Evolutionary conservation across 2,329 filamentous ascomycete genomes (phyloP).

Genomic region (Colletotrichum abscissum): DNA sequence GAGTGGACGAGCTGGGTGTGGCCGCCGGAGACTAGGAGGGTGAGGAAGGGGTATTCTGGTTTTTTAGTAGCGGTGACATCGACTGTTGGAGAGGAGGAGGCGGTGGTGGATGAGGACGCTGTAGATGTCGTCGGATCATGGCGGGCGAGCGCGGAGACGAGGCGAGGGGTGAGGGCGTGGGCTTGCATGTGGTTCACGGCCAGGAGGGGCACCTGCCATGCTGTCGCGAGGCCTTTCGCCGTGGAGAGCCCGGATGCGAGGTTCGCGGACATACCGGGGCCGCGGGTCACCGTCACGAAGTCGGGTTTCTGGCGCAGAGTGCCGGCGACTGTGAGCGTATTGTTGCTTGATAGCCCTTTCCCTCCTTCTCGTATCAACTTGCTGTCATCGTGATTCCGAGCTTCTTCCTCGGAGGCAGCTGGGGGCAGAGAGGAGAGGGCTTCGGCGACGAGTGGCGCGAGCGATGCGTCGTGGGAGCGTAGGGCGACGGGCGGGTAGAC

Average conservation of each 20-base stretch:
- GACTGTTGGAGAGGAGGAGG: not conserved
- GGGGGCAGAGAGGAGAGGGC: constrained; percentile 67
- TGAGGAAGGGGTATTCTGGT: constrained; percentile 85
- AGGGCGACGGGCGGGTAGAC: constrained; percentile 84
- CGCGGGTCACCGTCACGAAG: constrained; percentile 89
- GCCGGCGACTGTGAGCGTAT: constrained; percentile 32
- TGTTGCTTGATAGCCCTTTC: not conserved
- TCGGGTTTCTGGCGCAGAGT: constrained; percentile 68
- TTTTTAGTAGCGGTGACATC: constrained; percentile 6
- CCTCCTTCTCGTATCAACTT: not conserved
- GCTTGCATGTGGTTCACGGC: constrained; percentile 98
- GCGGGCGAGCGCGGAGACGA: constrained; percentile 72
- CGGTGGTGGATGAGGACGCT: not conserved
- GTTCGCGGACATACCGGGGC: constrained; percentile 87
- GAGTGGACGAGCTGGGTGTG: constrained; percentile 90
- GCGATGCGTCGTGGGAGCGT: constrained; percentile 77
- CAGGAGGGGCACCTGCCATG: constrained; percentile 84
- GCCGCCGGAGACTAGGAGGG: constrained; percentile 89
- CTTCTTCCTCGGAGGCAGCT: constrained; percentile 19
- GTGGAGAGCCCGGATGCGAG: constrained; percentile 82
- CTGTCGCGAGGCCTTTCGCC: constrained; percentile 87
- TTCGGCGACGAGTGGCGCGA: constrained; percentile 75
- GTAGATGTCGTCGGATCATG: not conserved
- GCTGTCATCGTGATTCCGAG: not conserved
- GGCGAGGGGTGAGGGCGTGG: constrained; percentile 87